Evolutionary conservation across 352 stramenopile species (phyloP), one percentile per base, ranked within the genome.

Genomic region (Poterioochromonas sp.): DNA sequence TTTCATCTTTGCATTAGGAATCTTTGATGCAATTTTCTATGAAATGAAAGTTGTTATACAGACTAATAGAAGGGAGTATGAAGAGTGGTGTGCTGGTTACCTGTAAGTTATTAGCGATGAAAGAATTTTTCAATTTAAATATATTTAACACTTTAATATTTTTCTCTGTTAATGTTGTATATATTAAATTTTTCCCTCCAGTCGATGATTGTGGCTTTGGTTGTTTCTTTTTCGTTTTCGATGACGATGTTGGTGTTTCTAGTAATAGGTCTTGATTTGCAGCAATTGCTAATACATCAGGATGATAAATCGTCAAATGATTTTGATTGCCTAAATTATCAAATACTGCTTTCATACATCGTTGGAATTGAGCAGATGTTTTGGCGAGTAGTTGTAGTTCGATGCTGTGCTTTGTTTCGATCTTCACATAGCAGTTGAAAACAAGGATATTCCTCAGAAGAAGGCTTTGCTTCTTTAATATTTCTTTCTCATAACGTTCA

Each of bases 341-440:
- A 32, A 29, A 22, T 12, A 74, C 65, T 32, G 65, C 65, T 54
- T 74, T 74, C 32, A 74, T n/a, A 54, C 65, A 74, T 26, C 65
- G 65, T n/a, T 34, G 20, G 34, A 58, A 74, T 34, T 74, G 65
- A 29, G 39, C 22, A 12, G 39, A 37, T n/a, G 11, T 8, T 20
- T n/a, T 5, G 5, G 65, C 3, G 5, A 74, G 39, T 8, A 8
- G 22, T 29, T 29, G 11, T 15, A 74, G 12, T 12, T 54, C 43
- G 20, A 74, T 54, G 11, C 65, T n/a, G 5, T 12, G 5, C 20
- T 34, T 49, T 12, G 39, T 62, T n/a, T 74, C 65, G 5, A 74
- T 37, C 12, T 29, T 53, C 12, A 74, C 3, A 37, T 74, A n/a
- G 26, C 32, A 58, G 34, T 5, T 32, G 65, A 74, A 74, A 22